Evolutionary conservation across 2,329 filamentous ascomycete species (phyloP).

Genomic region (Ophiostoma fasciatum): DNA sequence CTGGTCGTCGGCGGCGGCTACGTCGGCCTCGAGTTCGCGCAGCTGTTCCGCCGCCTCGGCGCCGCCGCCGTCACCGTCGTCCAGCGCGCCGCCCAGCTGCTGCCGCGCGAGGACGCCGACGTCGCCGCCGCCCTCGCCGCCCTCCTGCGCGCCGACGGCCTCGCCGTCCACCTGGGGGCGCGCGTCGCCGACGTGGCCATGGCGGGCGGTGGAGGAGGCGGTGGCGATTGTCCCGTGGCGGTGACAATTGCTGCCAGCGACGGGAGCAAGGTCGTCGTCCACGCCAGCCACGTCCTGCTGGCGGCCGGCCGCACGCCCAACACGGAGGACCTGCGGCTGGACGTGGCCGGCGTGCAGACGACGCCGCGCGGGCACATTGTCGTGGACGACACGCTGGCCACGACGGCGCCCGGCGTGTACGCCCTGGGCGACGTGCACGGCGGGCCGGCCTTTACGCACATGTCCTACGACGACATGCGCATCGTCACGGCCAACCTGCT

Average conservation of each 20-base stretch:
- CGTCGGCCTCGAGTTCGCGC: conserved; percentile 37
- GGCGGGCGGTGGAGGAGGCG: too few relatives aligned
- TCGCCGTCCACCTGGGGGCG: conserved; percentile 17
- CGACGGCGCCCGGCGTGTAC: conserved; percentile 26
- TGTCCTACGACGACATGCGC: conserved; percentile 41
- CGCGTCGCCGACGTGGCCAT: conserved; percentile 16
- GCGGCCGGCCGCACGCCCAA: conserved; percentile 35
- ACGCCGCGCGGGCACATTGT: conserved; percentile 27
- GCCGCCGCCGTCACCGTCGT: conserved; percentile 32
- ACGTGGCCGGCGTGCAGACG: conserved; percentile 24
- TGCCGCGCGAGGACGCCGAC: conserved; percentile 33
- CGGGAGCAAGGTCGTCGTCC: conserved; percentile 11
- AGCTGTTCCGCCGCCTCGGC: conserved; percentile 36
- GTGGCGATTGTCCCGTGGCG: neutral
- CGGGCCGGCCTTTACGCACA: conserved; percentile 37
- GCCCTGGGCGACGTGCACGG: conserved; percentile 38
- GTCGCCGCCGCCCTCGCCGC: conserved; percentile 25
- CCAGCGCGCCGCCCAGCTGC: conserved; percentile 26
- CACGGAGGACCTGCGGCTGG: conserved; percentile 28
- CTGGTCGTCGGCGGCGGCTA: conserved; percentile 38
- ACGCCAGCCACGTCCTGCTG: conserved; percentile 32
- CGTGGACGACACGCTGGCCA: conserved; percentile 29
- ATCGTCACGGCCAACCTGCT: conserved; percentile 32
- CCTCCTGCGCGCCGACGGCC: conserved; percentile 31
- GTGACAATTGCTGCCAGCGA: conserved; percentile 2